phyloP scores from a whole-genome alignment of 345 rosid species.

The Kandelia obovata region DNA sequence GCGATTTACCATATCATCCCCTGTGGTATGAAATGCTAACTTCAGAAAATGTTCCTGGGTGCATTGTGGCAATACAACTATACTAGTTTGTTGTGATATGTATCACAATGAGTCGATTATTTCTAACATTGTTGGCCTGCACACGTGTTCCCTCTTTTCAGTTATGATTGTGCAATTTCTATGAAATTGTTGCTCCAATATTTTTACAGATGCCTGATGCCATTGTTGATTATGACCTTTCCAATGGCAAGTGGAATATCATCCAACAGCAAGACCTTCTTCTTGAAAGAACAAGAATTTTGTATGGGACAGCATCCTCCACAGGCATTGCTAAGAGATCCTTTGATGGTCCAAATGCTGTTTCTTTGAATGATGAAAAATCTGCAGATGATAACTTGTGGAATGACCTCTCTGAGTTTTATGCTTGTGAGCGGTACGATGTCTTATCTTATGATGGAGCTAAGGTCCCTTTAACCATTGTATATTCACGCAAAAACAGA shows the following conservation, averaged over 20 bases:
- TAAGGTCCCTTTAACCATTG: slow-evolving; percentile 69
- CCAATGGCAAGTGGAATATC: slow-evolving; percentile 80
- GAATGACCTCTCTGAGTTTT: slow-evolving; percentile 92
- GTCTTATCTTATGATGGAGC: slow-evolving; percentile 75
- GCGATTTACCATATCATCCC: slow-evolving; percentile 88
- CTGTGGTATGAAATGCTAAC: slow-evolving; percentile 55
- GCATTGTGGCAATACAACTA: background rate
- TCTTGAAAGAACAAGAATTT: slow-evolving; percentile 78
- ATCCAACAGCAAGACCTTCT: slow-evolving; percentile 95
- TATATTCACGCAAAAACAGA: slow-evolving; percentile 55
- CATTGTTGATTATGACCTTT: slow-evolving; percentile 82
- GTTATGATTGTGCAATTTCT: slow-evolving; percentile 5
- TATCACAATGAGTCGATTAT: too few species aligned
- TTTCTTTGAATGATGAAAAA: slow-evolving; percentile 37
- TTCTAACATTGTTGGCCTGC: too few species aligned
- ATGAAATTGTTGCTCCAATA: slow-evolving; percentile 4
- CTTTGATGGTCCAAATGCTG: slow-evolving; percentile 28
- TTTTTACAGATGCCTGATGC: slow-evolving; percentile 84
- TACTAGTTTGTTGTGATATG: too few species aligned
- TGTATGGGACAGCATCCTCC: slow-evolving; percentile 70
- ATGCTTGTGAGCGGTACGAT: slow-evolving; percentile 62
- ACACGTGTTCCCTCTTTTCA: background rate
- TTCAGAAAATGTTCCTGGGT: background rate
- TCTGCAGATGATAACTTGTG: slow-evolving; percentile 62
- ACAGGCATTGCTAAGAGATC: slow-evolving; percentile 35